Evolutionary conservation across 73 alveolate species (phyloP).

Genomic region (Paramecium pentaurelia): DNA sequence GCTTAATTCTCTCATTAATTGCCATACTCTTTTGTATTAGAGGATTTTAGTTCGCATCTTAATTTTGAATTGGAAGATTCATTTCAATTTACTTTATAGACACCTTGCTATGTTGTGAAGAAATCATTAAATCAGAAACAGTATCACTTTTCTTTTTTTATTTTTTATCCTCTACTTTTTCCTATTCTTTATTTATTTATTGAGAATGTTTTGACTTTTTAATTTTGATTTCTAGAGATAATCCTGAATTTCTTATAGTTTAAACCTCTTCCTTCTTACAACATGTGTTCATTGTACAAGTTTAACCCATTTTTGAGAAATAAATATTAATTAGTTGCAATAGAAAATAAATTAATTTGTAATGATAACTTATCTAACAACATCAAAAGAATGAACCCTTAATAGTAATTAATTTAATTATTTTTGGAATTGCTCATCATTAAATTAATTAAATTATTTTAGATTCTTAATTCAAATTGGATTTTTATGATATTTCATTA

Average conservation of each 20-base stretch:
- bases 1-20: background rate
- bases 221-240: background rate
- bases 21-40: background rate
- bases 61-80: background rate
- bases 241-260: background rate
- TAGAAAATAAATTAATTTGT: background rate
- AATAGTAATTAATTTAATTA: background rate
- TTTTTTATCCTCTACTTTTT: background rate
- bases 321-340: background rate
- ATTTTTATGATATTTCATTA: background rate
- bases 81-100: background rate
- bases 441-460: background rate
- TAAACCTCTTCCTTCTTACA: background rate
- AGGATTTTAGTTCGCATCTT: background rate
- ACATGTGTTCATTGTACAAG: background rate
- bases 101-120: background rate
- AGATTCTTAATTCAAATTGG: background rate
- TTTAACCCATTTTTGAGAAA: background rate
- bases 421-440: background rate
- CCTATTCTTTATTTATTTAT: background rate
- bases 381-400: background rate
- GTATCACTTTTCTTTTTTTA: conserved; percentile 6
- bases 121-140: background rate
- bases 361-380: background rate
- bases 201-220: background rate